Evolutionary conservation across 1,139 yeast species (phyloP), one percentile per base, ranked within the genome.

Genomic region (Yamadazyma membranifaciens): DNA sequence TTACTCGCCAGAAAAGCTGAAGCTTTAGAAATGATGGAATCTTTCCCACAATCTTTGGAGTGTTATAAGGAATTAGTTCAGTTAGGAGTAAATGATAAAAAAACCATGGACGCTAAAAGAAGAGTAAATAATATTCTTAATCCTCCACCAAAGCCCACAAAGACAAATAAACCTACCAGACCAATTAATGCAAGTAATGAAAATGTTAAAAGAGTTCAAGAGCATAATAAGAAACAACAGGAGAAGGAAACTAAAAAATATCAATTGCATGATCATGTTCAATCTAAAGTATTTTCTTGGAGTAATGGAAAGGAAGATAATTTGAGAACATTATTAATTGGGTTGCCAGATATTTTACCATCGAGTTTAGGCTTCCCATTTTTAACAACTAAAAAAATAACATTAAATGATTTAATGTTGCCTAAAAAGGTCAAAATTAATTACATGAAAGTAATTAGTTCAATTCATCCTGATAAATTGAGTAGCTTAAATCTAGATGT

Each of bases 401-500:
- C 81, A 1, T 62, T 84, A 49, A 75, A 84, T 12, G 98, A 92
- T 43, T 68, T 94, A 45, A 92, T 92, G 51, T 67, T 91, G 50
- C 91, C 95, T n/a, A 89, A 88, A 52, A 89, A 86, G 57, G 98
- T 91, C 34, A 91, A 92, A 59, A 67, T 91, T 35, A 73, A 73
- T 27, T 94, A 92, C 61, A 78, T 94, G 91, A 92, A 88, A 60
- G 98, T 96, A 1, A 94, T 89, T 33, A 83, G 96, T 27, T 80
- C 83, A 50, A 88, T 94, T 5, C 99, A 94, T 57, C 98, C 98
- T 0, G 98, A 94, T 60, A 94, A 94, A 60, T 67, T 89, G 31
- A 47, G 52, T 13, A 55, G 50, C 40, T 46, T 53, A 20, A 67
- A 71, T 27, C 63, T 81, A 7, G 62, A 66, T 25, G 67, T 80